These are phyloP conservation scores for Jackrogersella multiformis DNA, from an alignment of 495 filamentous ascomycete genomes.

Conservation along the genomic window DNA sequence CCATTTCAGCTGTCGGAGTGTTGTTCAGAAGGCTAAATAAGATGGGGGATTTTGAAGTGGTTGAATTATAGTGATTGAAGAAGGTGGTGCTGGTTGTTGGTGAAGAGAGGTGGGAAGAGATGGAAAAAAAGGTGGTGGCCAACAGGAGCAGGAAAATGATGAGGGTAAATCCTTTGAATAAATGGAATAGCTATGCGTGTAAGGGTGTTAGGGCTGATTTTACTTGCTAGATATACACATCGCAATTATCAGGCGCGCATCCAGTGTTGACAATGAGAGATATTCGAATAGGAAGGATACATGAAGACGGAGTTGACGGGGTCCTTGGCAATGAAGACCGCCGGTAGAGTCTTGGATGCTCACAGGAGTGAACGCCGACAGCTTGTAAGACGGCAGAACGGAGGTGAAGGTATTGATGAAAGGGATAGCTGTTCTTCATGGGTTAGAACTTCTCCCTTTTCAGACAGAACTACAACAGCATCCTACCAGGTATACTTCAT, in stretches of 20 bases:
- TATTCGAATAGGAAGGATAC: neutral
- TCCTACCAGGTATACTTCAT: neutral
- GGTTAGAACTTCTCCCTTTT: neutral
- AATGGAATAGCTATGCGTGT: neutral
- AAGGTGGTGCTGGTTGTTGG: neutral
- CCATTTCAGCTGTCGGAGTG: neutral
- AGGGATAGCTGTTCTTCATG: too few relatives aligned
- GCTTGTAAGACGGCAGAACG: neutral
- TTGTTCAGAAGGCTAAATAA: neutral
- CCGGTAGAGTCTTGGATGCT: neutral
- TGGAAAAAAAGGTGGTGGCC: neutral
- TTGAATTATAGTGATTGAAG: neutral
- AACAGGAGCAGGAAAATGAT: neutral
- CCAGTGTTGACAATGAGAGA: neutral
- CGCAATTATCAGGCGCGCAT: conserved; percentile 14
- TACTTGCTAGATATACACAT: conserved; percentile 14
- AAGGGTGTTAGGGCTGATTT: neutral
- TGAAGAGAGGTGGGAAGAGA: neutral
- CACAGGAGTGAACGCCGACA: too few relatives aligned
- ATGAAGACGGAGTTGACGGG: neutral
- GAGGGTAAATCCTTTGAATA: neutral
- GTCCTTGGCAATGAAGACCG: neutral
- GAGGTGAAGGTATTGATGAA: neutral
- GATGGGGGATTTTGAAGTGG: neutral
- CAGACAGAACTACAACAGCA: neutral